A percentile compares a stretch with the other conserved stretches of the same genome.
phyloP scores from a whole-genome alignment of 768 basidiomycete species.

The Lepiota brunneoincarnata region DNA sequence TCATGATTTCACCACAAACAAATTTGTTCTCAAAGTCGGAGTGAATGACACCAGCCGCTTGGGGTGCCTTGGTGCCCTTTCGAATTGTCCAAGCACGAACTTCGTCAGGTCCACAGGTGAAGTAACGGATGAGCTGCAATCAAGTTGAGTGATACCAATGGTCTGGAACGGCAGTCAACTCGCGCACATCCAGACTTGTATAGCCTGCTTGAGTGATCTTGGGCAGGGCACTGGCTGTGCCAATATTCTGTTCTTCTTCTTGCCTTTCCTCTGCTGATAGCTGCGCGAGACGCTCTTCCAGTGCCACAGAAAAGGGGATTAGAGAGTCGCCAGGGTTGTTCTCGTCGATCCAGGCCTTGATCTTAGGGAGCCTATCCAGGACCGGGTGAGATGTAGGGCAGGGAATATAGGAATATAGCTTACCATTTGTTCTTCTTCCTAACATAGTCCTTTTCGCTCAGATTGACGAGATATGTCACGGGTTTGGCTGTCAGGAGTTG shows the following conservation, averaged over 20 bases:
- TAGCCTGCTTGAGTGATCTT: conserved; percentile 98
- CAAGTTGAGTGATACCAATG: conserved; percentile 2
- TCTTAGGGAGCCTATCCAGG: conserved; percentile 79
- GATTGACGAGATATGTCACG: conserved; percentile 96
- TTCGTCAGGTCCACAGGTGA: conserved; percentile 96
- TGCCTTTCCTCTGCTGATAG: conserved; percentile 68
- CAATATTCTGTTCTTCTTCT: conserved; percentile 74
- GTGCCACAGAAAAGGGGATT: conserved; percentile 94
- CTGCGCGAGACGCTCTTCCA: conserved; percentile 83
- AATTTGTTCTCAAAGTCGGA: conserved; percentile 98
- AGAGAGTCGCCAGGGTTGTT: conserved; percentile 95
- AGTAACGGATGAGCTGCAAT: conserved; percentile 84
- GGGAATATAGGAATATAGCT: conserved; percentile 2
- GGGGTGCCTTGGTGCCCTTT: conserved; percentile 90
- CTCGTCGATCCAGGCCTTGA: conserved; percentile 97
- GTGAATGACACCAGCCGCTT: conserved; percentile 98
- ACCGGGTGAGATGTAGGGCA: background rate
- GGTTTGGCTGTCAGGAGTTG: conserved; percentile 94
- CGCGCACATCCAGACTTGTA: conserved; percentile 71
- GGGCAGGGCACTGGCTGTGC: conserved; percentile 72
- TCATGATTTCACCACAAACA: conserved; percentile 96
- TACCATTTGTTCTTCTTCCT: conserved; percentile 99
- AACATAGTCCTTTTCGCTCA: conserved; percentile 90
- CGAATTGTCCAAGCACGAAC: conserved; percentile 98
- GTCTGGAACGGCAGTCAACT: background rate